Base-by-base conservation (phyloP, 2,329 filamentous ascomycete genomes). In the Colletotrichum sp. region DNA sequence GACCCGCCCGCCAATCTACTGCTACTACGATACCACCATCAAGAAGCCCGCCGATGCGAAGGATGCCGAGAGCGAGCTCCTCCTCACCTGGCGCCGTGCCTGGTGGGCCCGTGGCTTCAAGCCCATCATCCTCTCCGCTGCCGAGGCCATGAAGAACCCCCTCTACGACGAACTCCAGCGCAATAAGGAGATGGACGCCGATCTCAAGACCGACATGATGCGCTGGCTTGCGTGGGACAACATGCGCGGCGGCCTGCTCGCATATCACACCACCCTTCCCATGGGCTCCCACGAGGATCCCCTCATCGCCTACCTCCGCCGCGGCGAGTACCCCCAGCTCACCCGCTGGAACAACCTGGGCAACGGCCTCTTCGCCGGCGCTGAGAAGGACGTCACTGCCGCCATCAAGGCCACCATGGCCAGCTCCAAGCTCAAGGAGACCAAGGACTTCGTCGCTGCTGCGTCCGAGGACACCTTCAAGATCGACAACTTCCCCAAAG, bases 41-140 rank as follows among this genome's bases (percentile, higher is more conserved):
- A 85, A 89, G 76, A 93, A 93, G 83, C 90, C 94, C 36, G 88
- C 90, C 64, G 90, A 90, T 21, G 89, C 91, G 66, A 91, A 91
- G 79, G 90, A 94, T 75, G 94, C 95, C 5, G 95, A 98, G 82
- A 93, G 93, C 81, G 90, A 93, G 74, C 86, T 98, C 74, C 89
- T 98, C 64, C 87, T 98, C 73, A 94, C 94, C 69, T 98, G 97
- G 97, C 91, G 96, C 75, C 91, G 95, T 61, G 96, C 96, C 4
- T 98, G 96, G 96, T 98, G 95, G 95, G 95, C 96, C 0, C 92
- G 97, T 80, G 97, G 96, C 13, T 98, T 98, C 85, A 92, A 90
- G 77, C 96, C 97, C 0, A 89, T 97, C 9, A 94, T 98, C 55
- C 85, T 98, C 71, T 93, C 94, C 66, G 90, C 92, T 18, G 92